Conservation (phyloP, 768 basidiomycete species). For the Trametopsis cervina region DNA sequence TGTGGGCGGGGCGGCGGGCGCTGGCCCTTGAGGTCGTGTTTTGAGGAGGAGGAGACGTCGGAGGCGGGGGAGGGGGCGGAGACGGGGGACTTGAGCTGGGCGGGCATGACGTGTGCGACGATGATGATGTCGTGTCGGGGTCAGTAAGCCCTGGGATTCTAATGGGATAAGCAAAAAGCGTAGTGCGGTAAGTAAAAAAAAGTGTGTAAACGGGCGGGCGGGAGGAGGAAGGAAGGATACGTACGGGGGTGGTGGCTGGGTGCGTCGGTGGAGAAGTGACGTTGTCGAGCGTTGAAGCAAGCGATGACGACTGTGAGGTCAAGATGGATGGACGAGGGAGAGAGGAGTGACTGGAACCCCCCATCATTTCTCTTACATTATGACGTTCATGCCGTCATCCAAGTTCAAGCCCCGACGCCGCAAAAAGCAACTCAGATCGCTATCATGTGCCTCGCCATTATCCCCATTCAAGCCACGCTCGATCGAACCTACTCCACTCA, state of each 20-base stretch:
- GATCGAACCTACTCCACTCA: too few relatives aligned
- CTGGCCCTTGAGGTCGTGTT: too few relatives aligned
- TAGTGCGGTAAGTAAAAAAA: not conserved
- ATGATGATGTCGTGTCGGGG: not conserved
- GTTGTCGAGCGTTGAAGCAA: too few relatives aligned
- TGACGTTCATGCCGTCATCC: not conserved
- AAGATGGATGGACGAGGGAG: not conserved
- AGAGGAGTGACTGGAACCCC: not conserved
- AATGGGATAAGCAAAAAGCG: too few relatives aligned
- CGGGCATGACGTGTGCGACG: not conserved
- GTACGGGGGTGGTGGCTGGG: too few relatives aligned
- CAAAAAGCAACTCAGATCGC: not conserved
- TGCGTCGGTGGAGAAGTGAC: too few relatives aligned
- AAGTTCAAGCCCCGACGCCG: not conserved
- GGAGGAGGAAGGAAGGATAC: not conserved
- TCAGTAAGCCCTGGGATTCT: too few relatives aligned
- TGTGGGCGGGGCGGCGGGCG: constrained; percentile 15
- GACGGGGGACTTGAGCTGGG: constrained; percentile 1
- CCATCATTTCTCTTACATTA: not conserved
- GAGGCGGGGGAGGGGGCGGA: constrained; percentile 5
- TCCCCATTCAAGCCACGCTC: too few relatives aligned
- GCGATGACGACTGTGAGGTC: not conserved
- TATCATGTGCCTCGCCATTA: not conserved
- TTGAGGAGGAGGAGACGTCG: constrained; percentile 9
- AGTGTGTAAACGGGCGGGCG: not conserved